A percentile compares a stretch with the other conserved stretches of the same genome.
These are phyloP conservation scores for Lentinula sp. DNA, from an alignment of 768 basidiomycete genomes.

Conservation along the genomic window DNA sequence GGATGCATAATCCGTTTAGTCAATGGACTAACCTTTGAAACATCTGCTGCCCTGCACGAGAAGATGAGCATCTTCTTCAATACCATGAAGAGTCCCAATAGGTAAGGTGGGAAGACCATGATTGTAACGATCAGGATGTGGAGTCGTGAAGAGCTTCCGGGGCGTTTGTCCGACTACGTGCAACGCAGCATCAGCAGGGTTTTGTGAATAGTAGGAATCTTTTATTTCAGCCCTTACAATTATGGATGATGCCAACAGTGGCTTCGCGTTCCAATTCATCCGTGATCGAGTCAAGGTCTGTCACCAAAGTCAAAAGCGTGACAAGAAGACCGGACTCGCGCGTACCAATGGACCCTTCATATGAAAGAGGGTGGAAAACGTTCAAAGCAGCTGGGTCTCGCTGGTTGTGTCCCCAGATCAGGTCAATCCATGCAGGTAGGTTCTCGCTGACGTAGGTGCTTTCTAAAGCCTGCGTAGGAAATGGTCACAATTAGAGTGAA, in stretches of 20 bases:
- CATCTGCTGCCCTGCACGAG: conserved; percentile 52
- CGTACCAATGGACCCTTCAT: conserved; percentile 81
- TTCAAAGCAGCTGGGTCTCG: conserved; percentile 72
- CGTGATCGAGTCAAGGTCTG: conserved; percentile 81
- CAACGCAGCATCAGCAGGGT: too few species aligned
- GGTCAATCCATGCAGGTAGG: conserved; percentile 86
- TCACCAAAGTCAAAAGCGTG: too few species aligned
- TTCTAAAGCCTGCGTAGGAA: conserved; percentile 63
- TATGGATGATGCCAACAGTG: conserved; percentile 92
- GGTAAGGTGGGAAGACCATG: conserved; percentile 73
- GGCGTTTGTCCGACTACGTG: conserved; percentile 85
- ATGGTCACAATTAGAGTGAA: background rate
- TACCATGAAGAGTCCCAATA: conserved; percentile 61
- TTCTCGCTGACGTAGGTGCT: conserved; percentile 81
- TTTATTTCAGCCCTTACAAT: conserved; percentile 46
- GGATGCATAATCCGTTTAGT: background rate
- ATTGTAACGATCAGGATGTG: conserved; percentile 73
- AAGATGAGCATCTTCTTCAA: conserved; percentile 78
- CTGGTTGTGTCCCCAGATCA: conserved; percentile 89
- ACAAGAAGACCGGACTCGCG: background rate
- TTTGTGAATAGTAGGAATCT: too few species aligned
- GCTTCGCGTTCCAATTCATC: conserved; percentile 88
- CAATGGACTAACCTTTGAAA: conserved; percentile 40
- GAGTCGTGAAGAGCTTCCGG: conserved; percentile 67
- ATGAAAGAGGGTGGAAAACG: conserved; percentile 89